Evolutionary conservation across 2,329 filamentous ascomycete species (phyloP), one percentile per base, ranked within the genome.

Genomic region (Colletotrichum eleusines): DNA sequence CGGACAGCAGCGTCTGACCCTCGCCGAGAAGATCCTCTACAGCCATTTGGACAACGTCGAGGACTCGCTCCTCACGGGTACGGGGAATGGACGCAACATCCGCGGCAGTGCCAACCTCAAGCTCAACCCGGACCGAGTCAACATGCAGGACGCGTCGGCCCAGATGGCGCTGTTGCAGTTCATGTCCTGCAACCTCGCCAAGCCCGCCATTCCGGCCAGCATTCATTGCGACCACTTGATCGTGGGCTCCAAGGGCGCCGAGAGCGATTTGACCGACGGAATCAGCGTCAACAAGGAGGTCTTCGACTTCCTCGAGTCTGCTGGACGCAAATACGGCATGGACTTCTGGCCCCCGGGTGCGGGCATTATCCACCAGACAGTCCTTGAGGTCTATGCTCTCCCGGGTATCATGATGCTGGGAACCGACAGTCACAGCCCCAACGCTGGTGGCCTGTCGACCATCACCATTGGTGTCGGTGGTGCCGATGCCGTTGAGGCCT

Each of bases 211-310:
- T 60, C 96, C 96, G 14, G 95, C 96, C 59, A 98, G 95, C 81
- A 98, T 98, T 76, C 96, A 99, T 85, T 99, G 96, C 83, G 96
- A 99, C 84, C 96, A 99, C 82, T 91, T 99, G 90, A 98, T 99
- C 83, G 95, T 98, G 38, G 96, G 95, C 67, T 92, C 97, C 82
- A 92, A 91, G 79, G 96, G 96, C 70, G 96, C 95, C 44, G 91
- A 95, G 76, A 88, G 90, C 31, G 96, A 99, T 83, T 84, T 99
- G 73, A 89, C 92, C 35, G 89, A 91, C 40, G 96, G 94, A 51
- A 97, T 99, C 73, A 87, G 91, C 81, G 92, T 93, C 57, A 99
- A 99, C 82, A 94, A 94, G 81, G 96, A 99, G 85, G 95, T 99
- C 0, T 99, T 98, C 79, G 94, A 97, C 82, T 99, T 99, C 81